Percentiles rank a stretch among this genome's conserved stretches.
phyloP scores from a whole-genome alignment of 2,329 filamentous ascomycete species.

The Dactylellina drechsleri region DNA sequence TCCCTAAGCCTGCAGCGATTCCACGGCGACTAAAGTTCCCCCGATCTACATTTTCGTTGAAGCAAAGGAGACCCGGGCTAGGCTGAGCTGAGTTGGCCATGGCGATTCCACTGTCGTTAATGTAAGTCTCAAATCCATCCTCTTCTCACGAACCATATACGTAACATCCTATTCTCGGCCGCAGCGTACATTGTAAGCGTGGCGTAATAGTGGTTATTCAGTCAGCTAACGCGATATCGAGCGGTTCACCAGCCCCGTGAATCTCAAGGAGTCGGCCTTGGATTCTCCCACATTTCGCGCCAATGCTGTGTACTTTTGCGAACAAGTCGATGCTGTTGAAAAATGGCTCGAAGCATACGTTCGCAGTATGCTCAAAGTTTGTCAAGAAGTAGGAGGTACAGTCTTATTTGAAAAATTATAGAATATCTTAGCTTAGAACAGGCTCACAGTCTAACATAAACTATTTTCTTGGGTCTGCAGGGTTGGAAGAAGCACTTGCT shows the following conservation, averaged over 20 bases:
- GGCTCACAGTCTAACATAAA: background rate
- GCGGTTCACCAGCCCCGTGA: conserved; percentile 72
- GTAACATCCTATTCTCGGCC: too few species aligned
- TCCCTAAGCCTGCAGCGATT: too few species aligned
- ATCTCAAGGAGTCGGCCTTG: conserved; percentile 91
- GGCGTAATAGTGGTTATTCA: too few species aligned
- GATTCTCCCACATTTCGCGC: conserved; percentile 96
- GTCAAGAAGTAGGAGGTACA: conserved; percentile 70
- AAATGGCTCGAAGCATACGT: conserved; percentile 85
- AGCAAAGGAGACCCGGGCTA: too few species aligned
- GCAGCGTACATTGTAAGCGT: background rate
- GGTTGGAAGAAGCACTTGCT: conserved; percentile 80
- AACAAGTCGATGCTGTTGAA: conserved; percentile 90
- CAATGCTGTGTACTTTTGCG: conserved; percentile 83
- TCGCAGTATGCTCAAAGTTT: conserved; percentile 71
- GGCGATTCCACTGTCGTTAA: conserved; percentile 55
- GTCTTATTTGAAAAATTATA: background rate
- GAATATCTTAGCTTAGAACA: too few species aligned
- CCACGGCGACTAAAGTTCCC: background rate
- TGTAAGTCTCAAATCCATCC: conserved; percentile 35
- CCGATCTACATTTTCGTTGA: too few species aligned
- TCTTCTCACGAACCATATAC: background rate
- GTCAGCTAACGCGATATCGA: background rate
- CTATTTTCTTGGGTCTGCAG: conserved; percentile 56
- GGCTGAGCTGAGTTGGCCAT: conserved; percentile 9